Base-by-base conservation (phyloP, 2,329 filamentous ascomycete species). In the Pestalotiopsis sp. region DNA sequence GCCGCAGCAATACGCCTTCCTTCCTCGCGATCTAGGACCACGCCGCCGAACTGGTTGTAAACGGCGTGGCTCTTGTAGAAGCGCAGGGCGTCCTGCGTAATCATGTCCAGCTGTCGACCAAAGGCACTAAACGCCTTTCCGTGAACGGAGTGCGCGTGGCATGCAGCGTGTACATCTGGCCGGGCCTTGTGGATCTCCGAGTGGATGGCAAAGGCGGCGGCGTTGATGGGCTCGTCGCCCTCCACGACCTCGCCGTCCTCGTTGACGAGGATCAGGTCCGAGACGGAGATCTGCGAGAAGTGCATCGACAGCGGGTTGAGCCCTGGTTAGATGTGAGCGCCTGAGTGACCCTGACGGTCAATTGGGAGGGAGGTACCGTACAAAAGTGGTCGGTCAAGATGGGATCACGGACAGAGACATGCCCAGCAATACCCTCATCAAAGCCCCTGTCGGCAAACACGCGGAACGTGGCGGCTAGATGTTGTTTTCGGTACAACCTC, bases 351-450 rank as follows among this genome's bases (percentile, higher is more conserved):
- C 87, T 62, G 87, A 25, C 45, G 6, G n/a, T 57, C 4, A 25
- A 2, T 13, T 23, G 27, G 27, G 11, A 27, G 4, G 9, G 59
- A 20, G 38, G n/a, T 9, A 41, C 27, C 72, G 64, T 89, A 89
- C 89, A 91, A 76, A 91, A 90, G 14, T 84, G 84, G 70, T 88
- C 81, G 0, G 82, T 80, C 70, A 86, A 79, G 73, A 90, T 87
- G 0, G 89, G 89, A 72, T 91, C 89, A 11, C 89, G 82, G 0
- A 91, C 86, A 5, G 82, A 85, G 68, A 92, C 91, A 75, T 92
- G 89, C 0, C 89, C 89, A 11, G 83, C 82, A 80, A 91, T 89
- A 64, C 89, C 89, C 75, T 91, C 89, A 0, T 86, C 87, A 77
- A 86, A 90, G 66, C 87, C 87, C 72, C 88, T 86, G 66, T 88